phyloP scores from a whole-genome alignment of 208 protist species.

The Trypanosoma avium region DNA sequence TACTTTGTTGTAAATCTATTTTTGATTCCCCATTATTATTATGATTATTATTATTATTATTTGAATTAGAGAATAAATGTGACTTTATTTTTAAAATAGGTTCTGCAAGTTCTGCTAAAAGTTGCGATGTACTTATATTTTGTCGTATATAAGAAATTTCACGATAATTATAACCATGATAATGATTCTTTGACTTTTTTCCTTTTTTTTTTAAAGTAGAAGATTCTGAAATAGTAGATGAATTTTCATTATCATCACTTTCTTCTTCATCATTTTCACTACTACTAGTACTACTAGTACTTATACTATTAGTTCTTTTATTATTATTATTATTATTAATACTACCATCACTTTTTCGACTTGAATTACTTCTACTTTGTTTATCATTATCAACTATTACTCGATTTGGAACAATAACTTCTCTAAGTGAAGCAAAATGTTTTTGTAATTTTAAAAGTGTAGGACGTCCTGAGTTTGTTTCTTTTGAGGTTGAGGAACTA shows the following conservation, averaged over 20 bases:
- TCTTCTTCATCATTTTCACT: not conserved
- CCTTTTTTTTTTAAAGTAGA: not conserved
- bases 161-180: not conserved
- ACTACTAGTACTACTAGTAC: not conserved
- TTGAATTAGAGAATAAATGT: too few species aligned
- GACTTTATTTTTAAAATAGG: not conserved
- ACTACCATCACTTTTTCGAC: not conserved
- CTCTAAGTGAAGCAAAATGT: conserved; percentile 10
- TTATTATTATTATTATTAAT: not conserved
- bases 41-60: not conserved
- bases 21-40: not conserved
- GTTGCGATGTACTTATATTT: not conserved
- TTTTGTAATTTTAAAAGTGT: conserved; percentile 1
- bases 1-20: conserved; percentile 13
- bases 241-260: not conserved
- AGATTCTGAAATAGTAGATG: too few species aligned
- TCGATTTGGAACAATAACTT: not conserved
- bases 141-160: not conserved
- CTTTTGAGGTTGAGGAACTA: not conserved
- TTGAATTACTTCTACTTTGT: not conserved
- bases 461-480: not conserved
- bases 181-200: not conserved
- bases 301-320: not conserved
- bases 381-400: not conserved
- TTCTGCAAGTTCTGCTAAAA: not conserved